Base-by-base conservation (phyloP, 2,329 filamentous ascomycete genomes). In the Claviceps humidiphila region DNA sequence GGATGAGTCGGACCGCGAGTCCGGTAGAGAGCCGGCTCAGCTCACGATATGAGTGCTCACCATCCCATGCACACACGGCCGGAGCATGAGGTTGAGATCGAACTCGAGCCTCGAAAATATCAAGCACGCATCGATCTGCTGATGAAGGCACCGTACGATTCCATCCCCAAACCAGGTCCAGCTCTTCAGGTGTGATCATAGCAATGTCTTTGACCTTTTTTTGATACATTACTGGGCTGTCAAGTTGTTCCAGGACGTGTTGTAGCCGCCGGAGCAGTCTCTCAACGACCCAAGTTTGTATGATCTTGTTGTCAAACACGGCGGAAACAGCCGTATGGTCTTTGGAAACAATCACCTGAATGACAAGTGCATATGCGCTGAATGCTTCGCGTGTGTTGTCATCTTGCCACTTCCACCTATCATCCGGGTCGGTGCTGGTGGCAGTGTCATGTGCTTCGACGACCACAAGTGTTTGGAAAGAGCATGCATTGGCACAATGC, bases 41-140 rank as follows among this genome's bases (percentile, higher is more conserved):
- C 47, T 75, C 67, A 39, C 59, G 51, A 54, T 76, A 77, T 2
- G 71, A 74, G 50, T 74, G 66, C 51, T 60, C 59, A 38, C 74
- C 74, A 53, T 77, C 74, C 73, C 73, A 76, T 0, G 74, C 74
- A 51, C 71, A 61, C n/a, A 77, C 66, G 26, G 74, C 74, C 5
- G 66, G 56, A 22, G 65, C 63, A n/a, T 65, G 57, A 1, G 73
- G 72, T 3, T 67, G 63, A 24, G 58, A 54, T 13, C 54, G 56
- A 13, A 69, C 68, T 49, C 67, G 66, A 13, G 69, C 64, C 9
- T 65, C 62, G 51, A 77, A 68, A 52, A 75, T 60, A 43, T 75
- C 70, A 55, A 76, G 74, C 64, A 75, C 73, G 55, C 71, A 74
- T 46, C 59, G 62, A 17, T 67, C 59, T 20, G 75, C 59, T 2